phyloP scores from a whole-genome alignment of 441 rosid species.

The Daphne laureola region DNA sequence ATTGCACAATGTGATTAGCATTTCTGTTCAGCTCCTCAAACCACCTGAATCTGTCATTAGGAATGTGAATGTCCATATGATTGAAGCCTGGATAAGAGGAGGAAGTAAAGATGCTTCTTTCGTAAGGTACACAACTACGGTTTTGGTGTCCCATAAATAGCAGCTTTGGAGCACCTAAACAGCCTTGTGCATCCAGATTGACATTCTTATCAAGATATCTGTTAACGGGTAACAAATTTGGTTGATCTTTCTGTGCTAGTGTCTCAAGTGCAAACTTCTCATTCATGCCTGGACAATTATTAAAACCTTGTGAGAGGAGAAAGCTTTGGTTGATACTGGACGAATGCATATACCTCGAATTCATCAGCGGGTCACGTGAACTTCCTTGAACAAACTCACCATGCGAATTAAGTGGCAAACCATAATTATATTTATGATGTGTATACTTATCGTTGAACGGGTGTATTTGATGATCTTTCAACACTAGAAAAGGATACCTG shows the following conservation, averaged over 20 bases:
- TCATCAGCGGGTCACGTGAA: conserved; percentile 18
- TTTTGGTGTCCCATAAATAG: conserved; percentile 16
- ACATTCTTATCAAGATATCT: conserved; percentile 18
- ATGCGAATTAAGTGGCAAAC: conserved; percentile 45
- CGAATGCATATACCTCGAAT: conserved; percentile 16
- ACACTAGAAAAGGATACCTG: conserved; percentile 15
- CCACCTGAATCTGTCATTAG: conserved; percentile 15
- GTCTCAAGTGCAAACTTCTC: conserved; percentile 18
- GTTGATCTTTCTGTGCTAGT: conserved; percentile 19
- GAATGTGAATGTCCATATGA: conserved; percentile 15
- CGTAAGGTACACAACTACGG: conserved; percentile 14
- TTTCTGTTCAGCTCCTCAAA: conserved; percentile 17
- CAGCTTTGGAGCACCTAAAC: conserved; percentile 26
- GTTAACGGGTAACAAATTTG: conserved; percentile 20
- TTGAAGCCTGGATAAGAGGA: conserved; percentile 19
- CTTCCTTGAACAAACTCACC: conserved; percentile 39
- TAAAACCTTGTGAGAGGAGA: conserved; percentile 13
- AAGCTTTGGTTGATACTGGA: conserved; percentile 15
- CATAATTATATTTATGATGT: conserved; percentile 18
- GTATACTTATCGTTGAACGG: conserved; percentile 21
- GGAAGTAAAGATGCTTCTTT: conserved; percentile 16
- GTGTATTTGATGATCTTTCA: conserved; percentile 24
- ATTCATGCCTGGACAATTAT: conserved; percentile 16
- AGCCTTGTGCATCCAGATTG: conserved; percentile 18
- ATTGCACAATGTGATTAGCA: conserved; percentile 11